phyloP scores from a whole-genome alignment of 1,284 basidiomycete genomes.

The Moesziomyces parantarcticus region DNA sequence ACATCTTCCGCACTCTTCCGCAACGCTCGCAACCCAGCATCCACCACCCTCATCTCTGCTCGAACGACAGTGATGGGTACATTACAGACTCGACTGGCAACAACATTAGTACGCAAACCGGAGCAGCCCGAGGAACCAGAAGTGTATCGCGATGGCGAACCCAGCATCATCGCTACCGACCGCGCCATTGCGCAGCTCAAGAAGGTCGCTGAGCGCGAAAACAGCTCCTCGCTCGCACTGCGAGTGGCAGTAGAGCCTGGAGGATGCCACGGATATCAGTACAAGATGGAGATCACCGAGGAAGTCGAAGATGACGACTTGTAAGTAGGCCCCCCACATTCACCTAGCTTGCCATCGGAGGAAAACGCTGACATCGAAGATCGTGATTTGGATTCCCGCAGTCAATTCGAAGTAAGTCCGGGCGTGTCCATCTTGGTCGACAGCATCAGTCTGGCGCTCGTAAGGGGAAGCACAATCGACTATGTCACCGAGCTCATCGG shows the following conservation, averaged over 20 bases:
- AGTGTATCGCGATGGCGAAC: slow-evolving; percentile 50
- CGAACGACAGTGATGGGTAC: neutral
- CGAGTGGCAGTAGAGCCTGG: slow-evolving; percentile 85
- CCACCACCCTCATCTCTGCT: neutral
- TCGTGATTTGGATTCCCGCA: slow-evolving; percentile 62
- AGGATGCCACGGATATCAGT: slow-evolving; percentile 92
- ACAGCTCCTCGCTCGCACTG: slow-evolving; percentile 75
- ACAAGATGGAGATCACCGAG: slow-evolving; percentile 82
- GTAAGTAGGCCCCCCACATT: slow-evolving; percentile 71
- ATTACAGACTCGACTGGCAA: slow-evolving; percentile 9
- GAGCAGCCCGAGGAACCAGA: slow-evolving; percentile 60
- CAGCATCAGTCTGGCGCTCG: slow-evolving; percentile 79
- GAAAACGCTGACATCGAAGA: neutral
- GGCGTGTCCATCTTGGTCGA: slow-evolving; percentile 76
- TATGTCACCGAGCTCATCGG: slow-evolving; percentile 91
- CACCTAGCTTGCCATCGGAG: no score
- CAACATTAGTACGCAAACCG: slow-evolving; percentile 43
- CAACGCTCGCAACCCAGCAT: neutral
- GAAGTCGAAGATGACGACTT: slow-evolving; percentile 75
- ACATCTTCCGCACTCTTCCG: no score
- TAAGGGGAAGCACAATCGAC: slow-evolving; percentile 86
- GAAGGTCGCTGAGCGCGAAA: slow-evolving; percentile 70
- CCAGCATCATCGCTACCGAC: slow-evolving; percentile 56
- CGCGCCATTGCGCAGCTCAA: slow-evolving; percentile 58
- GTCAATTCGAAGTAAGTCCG: slow-evolving; percentile 73